Evolutionary conservation across 768 basidiomycete genomes (phyloP).

Genomic region (Auricularia auricula-judae): DNA sequence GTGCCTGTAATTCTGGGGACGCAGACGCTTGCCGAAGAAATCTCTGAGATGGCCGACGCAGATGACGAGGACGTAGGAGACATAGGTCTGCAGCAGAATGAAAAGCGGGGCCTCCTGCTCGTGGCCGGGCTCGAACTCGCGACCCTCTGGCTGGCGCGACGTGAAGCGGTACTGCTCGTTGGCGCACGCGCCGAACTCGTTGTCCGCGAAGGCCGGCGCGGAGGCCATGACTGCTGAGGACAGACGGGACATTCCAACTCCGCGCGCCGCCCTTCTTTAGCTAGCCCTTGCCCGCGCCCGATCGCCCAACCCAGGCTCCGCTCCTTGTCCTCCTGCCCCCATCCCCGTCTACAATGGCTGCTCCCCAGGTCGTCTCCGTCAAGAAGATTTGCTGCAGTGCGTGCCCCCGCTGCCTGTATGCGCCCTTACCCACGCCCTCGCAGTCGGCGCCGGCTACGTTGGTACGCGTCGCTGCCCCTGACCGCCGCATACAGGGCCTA

Average conservation of each 20-base stretch:
- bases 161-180: conserved; percentile 63
- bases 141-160: conserved; percentile 45
- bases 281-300: conserved; percentile 3
- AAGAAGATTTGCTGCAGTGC: conserved; percentile 82
- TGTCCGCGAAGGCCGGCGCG: conserved; percentile 33
- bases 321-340: conserved; percentile 11
- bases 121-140: conserved; percentile 33
- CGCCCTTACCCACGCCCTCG: conserved; percentile 1
- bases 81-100: conserved; percentile 82
- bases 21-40: conserved; percentile 82
- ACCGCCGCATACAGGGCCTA: conserved; percentile 6
- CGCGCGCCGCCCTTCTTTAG: no score
- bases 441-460: conserved; percentile 89
- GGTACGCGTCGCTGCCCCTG: conserved; percentile 33
- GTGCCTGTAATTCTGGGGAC: conserved; percentile 60
- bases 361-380: conserved; percentile 34
- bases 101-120: conserved; percentile 89
- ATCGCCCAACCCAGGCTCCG: neutral
- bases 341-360: conserved; percentile 49
- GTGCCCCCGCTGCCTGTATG: conserved; percentile 20
- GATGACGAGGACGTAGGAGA: conserved; percentile 89
- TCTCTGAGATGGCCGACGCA: conserved; percentile 87
- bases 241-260: conserved; percentile 28
- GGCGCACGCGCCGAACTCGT: conserved; percentile 87
- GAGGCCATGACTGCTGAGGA: conserved; percentile 52